These are phyloP conservation scores for Tetrahymena malaccensis DNA, from an alignment of 73 alveolate species.

Conservation along the genomic window DNA sequence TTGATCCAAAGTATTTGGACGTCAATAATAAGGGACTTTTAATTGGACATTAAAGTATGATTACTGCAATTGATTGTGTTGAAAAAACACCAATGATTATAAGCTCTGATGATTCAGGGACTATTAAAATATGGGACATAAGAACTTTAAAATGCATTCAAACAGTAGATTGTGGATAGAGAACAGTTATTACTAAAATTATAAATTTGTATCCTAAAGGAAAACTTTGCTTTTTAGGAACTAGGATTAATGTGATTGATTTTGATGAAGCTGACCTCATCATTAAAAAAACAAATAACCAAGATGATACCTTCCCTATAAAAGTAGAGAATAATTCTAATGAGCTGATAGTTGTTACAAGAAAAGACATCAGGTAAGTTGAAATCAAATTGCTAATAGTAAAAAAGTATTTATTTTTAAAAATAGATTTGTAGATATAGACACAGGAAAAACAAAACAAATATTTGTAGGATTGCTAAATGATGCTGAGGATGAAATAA, in stretches of 20 bases:
- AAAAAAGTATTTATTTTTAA: background rate
- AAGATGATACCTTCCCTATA: slow-evolving; percentile 12
- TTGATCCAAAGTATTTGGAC: slow-evolving; percentile 35
- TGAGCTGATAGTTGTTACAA: slow-evolving; percentile 18
- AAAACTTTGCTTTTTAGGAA: slow-evolving; percentile 16
- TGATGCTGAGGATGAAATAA: slow-evolving; percentile 41
- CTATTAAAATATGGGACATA: slow-evolving; percentile 37
- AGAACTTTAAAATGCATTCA: slow-evolving; percentile 21
- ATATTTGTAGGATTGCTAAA: slow-evolving; percentile 12
- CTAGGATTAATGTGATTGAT: slow-evolving; percentile 17
- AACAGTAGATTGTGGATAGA: slow-evolving; percentile 24
- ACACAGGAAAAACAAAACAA: slow-evolving; percentile 30
- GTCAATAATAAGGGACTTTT: slow-evolving; percentile 20
- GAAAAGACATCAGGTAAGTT: slow-evolving; percentile 12
- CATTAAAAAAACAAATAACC: background rate
- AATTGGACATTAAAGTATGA: slow-evolving; percentile 33
- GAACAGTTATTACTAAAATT: slow-evolving; percentile 13
- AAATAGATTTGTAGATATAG: slow-evolving; percentile 11
- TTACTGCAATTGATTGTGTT: slow-evolving; percentile 6
- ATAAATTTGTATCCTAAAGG: slow-evolving; percentile 3
- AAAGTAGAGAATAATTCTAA: slow-evolving; percentile 22
- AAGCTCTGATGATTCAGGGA: slow-evolving; percentile 38
- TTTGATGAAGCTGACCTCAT: slow-evolving; percentile 13
- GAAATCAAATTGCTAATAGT: background rate
- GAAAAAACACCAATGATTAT: slow-evolving; percentile 32